These are phyloP conservation scores for Hypericum perforatum DNA, from an alignment of 345 rosid species.

Conservation along the genomic window DNA sequence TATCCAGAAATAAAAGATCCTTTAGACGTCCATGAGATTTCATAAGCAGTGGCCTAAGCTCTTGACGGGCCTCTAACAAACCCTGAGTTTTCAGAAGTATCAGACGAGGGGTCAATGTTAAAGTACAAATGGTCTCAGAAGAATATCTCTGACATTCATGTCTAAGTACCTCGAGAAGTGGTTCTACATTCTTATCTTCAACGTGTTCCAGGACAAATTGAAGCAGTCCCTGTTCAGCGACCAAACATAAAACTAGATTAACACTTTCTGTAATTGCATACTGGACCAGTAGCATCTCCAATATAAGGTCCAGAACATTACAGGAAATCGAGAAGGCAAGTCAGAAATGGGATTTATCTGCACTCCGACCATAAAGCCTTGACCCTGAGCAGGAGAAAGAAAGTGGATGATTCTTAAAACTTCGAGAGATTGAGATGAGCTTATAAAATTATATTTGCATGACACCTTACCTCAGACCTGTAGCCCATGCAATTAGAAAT, in stretches of 20 bases:
- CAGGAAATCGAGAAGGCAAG: slow-evolving; percentile 90
- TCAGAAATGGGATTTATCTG: slow-evolving; percentile 74
- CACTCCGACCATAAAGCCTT: slow-evolving; percentile 99
- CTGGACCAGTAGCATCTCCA: slow-evolving; percentile 6
- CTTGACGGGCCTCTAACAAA: slow-evolving; percentile 30
- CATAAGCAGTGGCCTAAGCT: slow-evolving; percentile 24
- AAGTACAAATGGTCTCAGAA: no score
- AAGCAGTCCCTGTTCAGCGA: slow-evolving; percentile 59
- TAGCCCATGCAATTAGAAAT: slow-evolving; percentile 27
- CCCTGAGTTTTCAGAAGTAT: slow-evolving; percentile 16
- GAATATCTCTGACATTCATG: not conserved
- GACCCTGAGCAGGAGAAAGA: slow-evolving; percentile 46
- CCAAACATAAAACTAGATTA: slow-evolving; percentile 4
- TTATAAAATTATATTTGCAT: slow-evolving; percentile 6
- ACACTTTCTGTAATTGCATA: slow-evolving; percentile 11
- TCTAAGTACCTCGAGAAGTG: slow-evolving; percentile 69
- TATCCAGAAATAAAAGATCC: slow-evolving; percentile 34
- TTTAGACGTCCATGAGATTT: slow-evolving; percentile 21
- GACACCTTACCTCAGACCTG: slow-evolving; percentile 16
- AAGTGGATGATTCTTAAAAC: slow-evolving; percentile 2
- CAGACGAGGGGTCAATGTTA: no score
- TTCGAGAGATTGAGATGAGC: not conserved
- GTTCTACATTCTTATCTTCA: slow-evolving; percentile 82
- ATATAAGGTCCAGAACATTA: slow-evolving; percentile 31
- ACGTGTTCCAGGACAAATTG: slow-evolving; percentile 65